Evolutionary conservation across 225 moss, liverwort and hornwort species (phyloP).

Genomic region (Antitrichia curtipendula): DNA sequence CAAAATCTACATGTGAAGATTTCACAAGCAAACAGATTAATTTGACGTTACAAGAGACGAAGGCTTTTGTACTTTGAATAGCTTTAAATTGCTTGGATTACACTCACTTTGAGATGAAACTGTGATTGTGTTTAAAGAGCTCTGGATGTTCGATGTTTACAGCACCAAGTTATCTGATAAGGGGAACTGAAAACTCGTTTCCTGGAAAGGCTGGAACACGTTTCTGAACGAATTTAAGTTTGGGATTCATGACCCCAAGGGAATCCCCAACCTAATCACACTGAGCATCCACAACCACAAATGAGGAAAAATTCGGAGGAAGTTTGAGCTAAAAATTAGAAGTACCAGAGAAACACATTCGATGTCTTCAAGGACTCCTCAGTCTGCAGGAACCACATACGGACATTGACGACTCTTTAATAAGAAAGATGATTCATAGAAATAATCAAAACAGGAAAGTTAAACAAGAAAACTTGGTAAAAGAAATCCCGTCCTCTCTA

Average conservation of each 20-base stretch:
- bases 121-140: not conserved
- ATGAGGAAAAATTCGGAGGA: too few species aligned
- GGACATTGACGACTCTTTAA: not conserved
- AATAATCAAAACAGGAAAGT: not conserved
- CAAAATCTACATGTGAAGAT: too few species aligned
- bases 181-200: too few species aligned
- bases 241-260: too few species aligned
- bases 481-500: not conserved
- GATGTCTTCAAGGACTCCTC: constrained; percentile 60
- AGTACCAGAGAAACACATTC: too few species aligned
- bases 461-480: not conserved
- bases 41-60: too few species aligned
- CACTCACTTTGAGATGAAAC: not conserved
- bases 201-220: too few species aligned
- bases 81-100: not conserved
- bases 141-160: not conserved
- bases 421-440: not conserved
- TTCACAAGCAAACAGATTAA: too few species aligned
- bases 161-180: not conserved
- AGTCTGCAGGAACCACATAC: not conserved
- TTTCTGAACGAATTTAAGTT: too few species aligned
- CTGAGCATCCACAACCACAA: not conserved
- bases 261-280: not conserved
- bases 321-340: not conserved
- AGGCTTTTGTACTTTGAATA: too few species aligned